Conservation (phyloP, 1,139 yeast genomes). For the Meyerozyma athensensis region DNA sequence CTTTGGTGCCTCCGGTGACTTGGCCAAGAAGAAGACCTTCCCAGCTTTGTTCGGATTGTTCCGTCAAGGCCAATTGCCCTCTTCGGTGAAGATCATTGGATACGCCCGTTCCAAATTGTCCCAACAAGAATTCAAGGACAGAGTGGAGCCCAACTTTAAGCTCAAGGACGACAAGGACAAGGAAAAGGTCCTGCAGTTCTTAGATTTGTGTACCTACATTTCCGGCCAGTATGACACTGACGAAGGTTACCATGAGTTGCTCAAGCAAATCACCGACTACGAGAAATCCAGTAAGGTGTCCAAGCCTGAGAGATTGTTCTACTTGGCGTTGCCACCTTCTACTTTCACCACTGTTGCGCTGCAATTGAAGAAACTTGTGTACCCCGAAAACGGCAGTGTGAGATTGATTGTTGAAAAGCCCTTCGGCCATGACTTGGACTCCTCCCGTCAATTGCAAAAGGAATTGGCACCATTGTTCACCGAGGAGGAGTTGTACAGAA, state of each 20-base stretch:
- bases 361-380: constrained; percentile 64
- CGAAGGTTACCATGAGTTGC: constrained; percentile 63
- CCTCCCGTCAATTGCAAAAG: constrained; percentile 72
- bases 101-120: constrained; percentile 82
- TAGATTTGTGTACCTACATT: constrained; percentile 60
- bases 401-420: constrained; percentile 95
- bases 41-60: constrained; percentile 70
- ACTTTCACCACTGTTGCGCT: constrained; percentile 78
- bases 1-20: constrained; percentile 95
- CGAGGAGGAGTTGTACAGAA: constrained; percentile 90
- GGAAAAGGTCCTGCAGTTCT: constrained; percentile 58
- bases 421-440: constrained; percentile 85
- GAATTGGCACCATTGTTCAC: constrained; percentile 79
- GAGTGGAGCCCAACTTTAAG: constrained; percentile 67
- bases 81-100: constrained; percentile 71
- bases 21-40: constrained; percentile 94
- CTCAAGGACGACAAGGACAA: constrained; percentile 42
- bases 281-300: constrained; percentile 46
- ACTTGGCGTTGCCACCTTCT: constrained; percentile 92
- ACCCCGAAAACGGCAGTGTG: constrained; percentile 60
- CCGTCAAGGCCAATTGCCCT: constrained; percentile 77
- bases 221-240: constrained; percentile 76
- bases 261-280: constrained; percentile 49
- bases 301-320: constrained; percentile 72
- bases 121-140: constrained; percentile 59